phyloP scores from a whole-genome alignment of 2,329 filamentous ascomycete species.

The Bipolaris victoriae region DNA sequence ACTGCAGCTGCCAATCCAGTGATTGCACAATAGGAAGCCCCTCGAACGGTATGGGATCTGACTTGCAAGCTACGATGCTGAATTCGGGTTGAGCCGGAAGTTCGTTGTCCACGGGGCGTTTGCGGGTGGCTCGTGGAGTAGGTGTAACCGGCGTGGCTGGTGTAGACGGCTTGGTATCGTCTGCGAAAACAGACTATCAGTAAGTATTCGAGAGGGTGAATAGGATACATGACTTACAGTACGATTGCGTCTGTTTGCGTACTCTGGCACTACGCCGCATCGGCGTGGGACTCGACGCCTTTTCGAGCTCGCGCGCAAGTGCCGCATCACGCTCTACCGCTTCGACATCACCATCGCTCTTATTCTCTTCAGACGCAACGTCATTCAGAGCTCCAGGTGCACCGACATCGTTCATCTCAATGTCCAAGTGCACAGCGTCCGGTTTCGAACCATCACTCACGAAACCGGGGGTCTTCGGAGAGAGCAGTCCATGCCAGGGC shows the following conservation, averaged over 20 bases:
- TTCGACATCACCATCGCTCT: not conserved
- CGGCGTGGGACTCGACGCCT: not conserved
- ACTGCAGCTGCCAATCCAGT: slow-evolving; percentile 21
- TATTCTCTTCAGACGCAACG: not conserved
- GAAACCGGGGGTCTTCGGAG: slow-evolving; percentile 14
- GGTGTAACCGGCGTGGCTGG: no score
- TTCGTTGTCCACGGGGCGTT: not conserved
- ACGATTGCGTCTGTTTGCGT: not conserved
- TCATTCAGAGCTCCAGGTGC: not conserved
- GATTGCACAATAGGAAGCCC: slow-evolving; percentile 13
- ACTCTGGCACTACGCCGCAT: slow-evolving; percentile 13
- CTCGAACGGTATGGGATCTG: not conserved
- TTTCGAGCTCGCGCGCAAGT: slow-evolving; percentile 6
- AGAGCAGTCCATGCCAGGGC: slow-evolving; percentile 17
- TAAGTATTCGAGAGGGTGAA: rapidly evolving
- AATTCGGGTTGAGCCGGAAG: not conserved
- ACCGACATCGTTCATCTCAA: not conserved
- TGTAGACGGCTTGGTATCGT: not conserved
- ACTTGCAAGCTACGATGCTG: slow-evolving; percentile 8
- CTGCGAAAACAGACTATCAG: slow-evolving; percentile 1
- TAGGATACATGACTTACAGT: not conserved
- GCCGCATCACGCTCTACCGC: not conserved
- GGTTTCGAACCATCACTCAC: not conserved
- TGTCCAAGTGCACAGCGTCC: not conserved
- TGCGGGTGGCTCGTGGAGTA: not conserved